Base-by-base conservation (phyloP, 495 filamentous ascomycete species). In the Amniculicola lignicola region DNA sequence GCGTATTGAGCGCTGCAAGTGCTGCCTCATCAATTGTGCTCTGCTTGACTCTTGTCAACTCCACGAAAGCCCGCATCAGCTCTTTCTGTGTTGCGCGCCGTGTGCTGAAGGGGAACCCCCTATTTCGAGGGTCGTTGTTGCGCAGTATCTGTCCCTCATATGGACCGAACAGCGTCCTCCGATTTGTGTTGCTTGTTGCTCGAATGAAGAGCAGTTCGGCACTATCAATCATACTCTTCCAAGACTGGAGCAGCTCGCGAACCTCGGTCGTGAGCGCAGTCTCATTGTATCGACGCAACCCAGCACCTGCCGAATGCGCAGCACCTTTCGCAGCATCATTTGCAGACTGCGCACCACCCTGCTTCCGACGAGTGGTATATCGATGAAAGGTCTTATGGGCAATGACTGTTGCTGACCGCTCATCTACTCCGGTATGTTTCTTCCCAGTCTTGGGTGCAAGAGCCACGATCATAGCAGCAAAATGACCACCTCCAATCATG, bases 401-500 rank as follows among this genome's bases (percentile, higher is more conserved):
- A 48, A 97, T 74, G 2, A 98, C 87, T 1, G 82, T 82, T 6
- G 90, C 88, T 64, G 93, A 86, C 52, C 87, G 81, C 46, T 91
- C 87, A 58, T 89, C 76, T 2, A 82, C 74, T 2, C 89, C 89
- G 23, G 80, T 74, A 40, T 81, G 73, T 52, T 82, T 81, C 58
- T 89, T 90, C 43, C 81, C 82, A 35, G 82, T 72, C 58, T 87
- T 89, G 0, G 94, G 91, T 0, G 87, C 84, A 2, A 97, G 77
- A 2, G 90, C 89, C 16, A 97, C 85, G 27, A 97, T 75, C 90
- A 97, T 96, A 18, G 87, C 94, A 0, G 93, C 93, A 67, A 98
- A 97, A 63, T 98, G 93, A 1, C 93, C 93, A 58, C 93, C 93
- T 6, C 93, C 93, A 49, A 97, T 94, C 93, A 98, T 98, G 69